A percentile compares a stretch with the other conserved stretches of the same genome.
phyloP scores from a whole-genome alignment of 2,329 filamentous ascomycete genomes.

The Trichoderma arundinaceum region DNA sequence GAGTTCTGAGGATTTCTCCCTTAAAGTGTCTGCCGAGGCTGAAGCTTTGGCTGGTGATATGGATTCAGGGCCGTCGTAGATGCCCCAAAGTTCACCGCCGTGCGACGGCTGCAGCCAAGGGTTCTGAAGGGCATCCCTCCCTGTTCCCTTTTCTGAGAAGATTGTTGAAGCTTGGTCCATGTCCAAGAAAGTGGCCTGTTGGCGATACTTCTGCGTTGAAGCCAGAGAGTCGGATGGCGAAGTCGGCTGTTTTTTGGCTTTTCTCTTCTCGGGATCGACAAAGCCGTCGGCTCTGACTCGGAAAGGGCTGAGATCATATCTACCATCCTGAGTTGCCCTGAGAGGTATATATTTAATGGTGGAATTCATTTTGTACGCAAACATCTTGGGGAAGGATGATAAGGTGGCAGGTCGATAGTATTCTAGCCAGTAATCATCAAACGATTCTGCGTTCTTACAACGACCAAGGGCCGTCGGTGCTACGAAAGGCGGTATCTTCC shows the following conservation, averaged over 20 bases:
- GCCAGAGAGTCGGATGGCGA: slow-evolving; percentile 69
- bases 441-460: slow-evolving; percentile 61
- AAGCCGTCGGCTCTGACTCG: slow-evolving; percentile 72
- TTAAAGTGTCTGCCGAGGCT: slow-evolving; percentile 36
- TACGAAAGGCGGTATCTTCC: slow-evolving; percentile 58
- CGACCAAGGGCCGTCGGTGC: slow-evolving; percentile 46
- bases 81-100: slow-evolving; percentile 42
- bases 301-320: slow-evolving; percentile 88
- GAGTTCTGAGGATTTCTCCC: slow-evolving; percentile 62
- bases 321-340: slow-evolving; percentile 71
- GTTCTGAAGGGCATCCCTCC: slow-evolving; percentile 55
- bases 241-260: slow-evolving; percentile 66
- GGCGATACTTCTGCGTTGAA: slow-evolving; percentile 32
- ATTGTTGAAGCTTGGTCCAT: slow-evolving; percentile 50
- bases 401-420: slow-evolving; percentile 90
- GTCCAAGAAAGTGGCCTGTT: slow-evolving; percentile 35
- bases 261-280: slow-evolving; percentile 66
- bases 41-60: slow-evolving; percentile 23
- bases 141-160: slow-evolving; percentile 48
- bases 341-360: slow-evolving; percentile 83
- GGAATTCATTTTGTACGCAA: slow-evolving; percentile 89
- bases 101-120: slow-evolving; percentile 64
- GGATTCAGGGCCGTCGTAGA: slow-evolving; percentile 1
- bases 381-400: slow-evolving; percentile 90
- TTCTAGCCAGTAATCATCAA: slow-evolving; percentile 96